Evolutionary conservation across 139 green algal genomes (phyloP).

Genomic region (Diplosphaera chodatii): DNA sequence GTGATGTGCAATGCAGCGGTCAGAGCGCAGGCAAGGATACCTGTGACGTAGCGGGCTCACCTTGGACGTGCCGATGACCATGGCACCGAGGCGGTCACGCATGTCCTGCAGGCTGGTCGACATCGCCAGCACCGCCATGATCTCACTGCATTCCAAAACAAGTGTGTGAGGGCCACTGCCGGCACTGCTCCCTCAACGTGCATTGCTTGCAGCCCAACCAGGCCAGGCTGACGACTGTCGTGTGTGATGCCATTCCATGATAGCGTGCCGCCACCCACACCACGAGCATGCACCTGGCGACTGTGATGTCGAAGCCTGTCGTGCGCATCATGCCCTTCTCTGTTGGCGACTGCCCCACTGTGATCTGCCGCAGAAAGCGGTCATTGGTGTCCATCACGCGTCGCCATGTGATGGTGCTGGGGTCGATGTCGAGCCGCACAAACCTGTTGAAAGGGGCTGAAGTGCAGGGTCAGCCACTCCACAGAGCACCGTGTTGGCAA

Average conservation of each 20-base stretch:
- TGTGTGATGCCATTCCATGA: no score
- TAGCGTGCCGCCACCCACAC: no score
- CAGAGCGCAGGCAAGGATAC: no score
- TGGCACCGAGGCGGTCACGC: slow-evolving; percentile 80
- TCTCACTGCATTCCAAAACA: slow-evolving; percentile 40
- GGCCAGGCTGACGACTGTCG: no score
- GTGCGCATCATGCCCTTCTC: slow-evolving; percentile 49
- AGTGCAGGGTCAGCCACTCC: no score
- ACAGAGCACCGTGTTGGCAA: no score
- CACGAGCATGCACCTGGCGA: slow-evolving; percentile 43
- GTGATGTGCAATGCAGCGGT: neutral
- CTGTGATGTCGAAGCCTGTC: slow-evolving; percentile 94
- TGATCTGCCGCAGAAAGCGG: slow-evolving; percentile 87
- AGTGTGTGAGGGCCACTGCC: no score
- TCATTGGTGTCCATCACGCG: slow-evolving; percentile 97
- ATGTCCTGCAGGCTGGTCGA: slow-evolving; percentile 82
- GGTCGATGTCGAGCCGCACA: slow-evolving; percentile 90
- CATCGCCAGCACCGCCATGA: slow-evolving; percentile 99
- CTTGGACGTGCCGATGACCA: slow-evolving; percentile 76
- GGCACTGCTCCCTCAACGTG: no score
- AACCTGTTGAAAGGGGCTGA: slow-evolving; percentile 63
- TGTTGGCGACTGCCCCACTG: slow-evolving; percentile 61
- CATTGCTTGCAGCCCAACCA: no score
- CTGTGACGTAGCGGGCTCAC: no score
- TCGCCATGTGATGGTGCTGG: slow-evolving; percentile 84